Percentiles rank a stretch among this genome's conserved stretches.
Evolutionary conservation across 1,284 basidiomycete genomes (phyloP).

Genomic region (Rhodotorula sp.): DNA sequence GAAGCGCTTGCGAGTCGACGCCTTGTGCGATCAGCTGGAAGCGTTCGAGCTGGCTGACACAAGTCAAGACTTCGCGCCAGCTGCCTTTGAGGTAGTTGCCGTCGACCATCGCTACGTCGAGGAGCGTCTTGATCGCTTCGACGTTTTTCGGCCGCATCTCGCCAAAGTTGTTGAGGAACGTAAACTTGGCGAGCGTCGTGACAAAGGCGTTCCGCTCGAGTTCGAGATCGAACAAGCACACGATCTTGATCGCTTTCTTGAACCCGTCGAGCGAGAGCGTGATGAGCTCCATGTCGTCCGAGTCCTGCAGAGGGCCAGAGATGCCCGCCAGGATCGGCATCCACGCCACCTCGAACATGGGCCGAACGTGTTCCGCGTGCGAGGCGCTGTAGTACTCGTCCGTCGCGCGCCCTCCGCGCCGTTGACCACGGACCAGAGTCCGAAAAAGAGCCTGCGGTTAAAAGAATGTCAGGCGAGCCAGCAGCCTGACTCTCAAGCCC

Average conservation of each 20-base stretch:
- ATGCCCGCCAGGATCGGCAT: conserved; percentile 92
- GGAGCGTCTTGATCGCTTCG: conserved; percentile 89
- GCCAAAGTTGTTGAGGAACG: conserved; percentile 89
- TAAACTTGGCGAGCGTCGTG: conserved; percentile 95
- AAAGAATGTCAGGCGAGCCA: not conserved
- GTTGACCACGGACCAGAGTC: conserved; percentile 82
- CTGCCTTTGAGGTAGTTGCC: conserved; percentile 89
- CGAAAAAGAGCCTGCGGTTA: conserved; percentile 73
- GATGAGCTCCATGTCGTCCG: conserved; percentile 82
- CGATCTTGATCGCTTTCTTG: conserved; percentile 86
- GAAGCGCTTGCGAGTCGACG: conserved; percentile 62
- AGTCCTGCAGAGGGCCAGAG: conserved; percentile 76
- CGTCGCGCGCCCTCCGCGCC: conserved; percentile 57
- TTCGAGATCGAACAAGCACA: conserved; percentile 92
- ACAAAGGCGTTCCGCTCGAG: conserved; percentile 94
- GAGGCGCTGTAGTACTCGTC: conserved; percentile 94
- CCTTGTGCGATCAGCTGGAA: conserved; percentile 92
- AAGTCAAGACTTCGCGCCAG: conserved; percentile 93
- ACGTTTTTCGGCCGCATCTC: conserved; percentile 99
- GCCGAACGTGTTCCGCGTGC: conserved; percentile 87
- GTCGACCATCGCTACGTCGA: conserved; percentile 89
- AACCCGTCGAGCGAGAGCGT: conserved; percentile 91
- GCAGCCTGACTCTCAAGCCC: not conserved
- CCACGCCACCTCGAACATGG: conserved; percentile 99
- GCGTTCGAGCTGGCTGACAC: conserved; percentile 93